A percentile compares a stretch with the other conserved stretches of the same genome.
phyloP scores from a whole-genome alignment of 1,284 basidiomycete genomes.

The Sanghuangporus weigelae region DNA sequence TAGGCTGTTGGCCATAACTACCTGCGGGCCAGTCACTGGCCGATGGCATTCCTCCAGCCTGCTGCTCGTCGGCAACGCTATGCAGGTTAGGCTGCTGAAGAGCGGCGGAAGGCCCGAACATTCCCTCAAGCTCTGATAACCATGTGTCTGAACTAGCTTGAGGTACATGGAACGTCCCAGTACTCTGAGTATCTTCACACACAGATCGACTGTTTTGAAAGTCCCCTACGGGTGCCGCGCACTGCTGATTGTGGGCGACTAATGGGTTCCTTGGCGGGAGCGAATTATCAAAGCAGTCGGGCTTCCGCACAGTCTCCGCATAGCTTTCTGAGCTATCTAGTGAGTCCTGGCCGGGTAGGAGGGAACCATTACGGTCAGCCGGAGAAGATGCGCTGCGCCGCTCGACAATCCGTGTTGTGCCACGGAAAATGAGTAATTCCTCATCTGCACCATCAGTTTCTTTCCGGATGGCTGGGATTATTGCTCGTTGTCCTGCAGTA shows the following conservation, averaged over 20 bases:
- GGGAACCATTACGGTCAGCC: neutral
- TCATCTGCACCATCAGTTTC: neutral
- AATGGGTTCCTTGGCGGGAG: too few species aligned
- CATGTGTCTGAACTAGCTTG: neutral
- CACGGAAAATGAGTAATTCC: conserved; percentile 9
- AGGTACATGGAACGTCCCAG: neutral
- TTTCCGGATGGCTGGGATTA: neutral
- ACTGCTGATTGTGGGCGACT: too few species aligned
- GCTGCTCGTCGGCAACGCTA: neutral
- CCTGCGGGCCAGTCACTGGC: too few species aligned
- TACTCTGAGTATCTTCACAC: neutral
- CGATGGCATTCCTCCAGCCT: too few species aligned
- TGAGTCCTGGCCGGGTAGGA: too few species aligned
- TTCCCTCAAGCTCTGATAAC: neutral
- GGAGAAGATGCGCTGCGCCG: neutral
- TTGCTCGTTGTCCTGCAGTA: neutral
- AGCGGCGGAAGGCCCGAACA: neutral
- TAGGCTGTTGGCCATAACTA: neutral
- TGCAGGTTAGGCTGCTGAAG: neutral
- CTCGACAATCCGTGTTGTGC: conserved; percentile 3
- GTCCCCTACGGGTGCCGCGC: too few species aligned
- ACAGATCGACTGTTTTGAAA: too few species aligned
- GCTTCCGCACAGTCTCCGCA: too few species aligned
- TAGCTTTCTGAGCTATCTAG: too few species aligned
- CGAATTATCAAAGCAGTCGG: too few species aligned